phyloP scores from a whole-genome alignment of 176 grass and related monocot genomes.

The Panicum miliaceum region DNA sequence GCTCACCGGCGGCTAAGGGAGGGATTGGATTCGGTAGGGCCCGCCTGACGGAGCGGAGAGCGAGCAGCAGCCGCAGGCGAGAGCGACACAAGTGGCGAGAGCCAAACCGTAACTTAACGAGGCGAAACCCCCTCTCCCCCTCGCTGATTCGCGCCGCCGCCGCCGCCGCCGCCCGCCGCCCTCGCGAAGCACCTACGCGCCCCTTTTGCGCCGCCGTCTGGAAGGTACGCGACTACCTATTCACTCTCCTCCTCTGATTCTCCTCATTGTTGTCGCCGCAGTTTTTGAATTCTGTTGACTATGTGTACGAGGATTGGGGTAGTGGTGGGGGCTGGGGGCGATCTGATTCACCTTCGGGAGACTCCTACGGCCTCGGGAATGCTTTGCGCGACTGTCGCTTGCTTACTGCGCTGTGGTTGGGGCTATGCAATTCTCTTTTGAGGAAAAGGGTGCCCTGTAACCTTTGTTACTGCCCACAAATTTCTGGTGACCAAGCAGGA shows the following conservation, averaged over 20 bases:
- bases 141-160: background rate
- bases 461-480: background rate
- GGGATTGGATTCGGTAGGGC: slow-evolving; percentile 39
- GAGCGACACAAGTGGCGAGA: slow-evolving; percentile 33
- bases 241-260: background rate
- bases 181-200: slow-evolving; percentile 13
- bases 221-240: slow-evolving; percentile 22
- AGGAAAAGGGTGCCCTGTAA: background rate
- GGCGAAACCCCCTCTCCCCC: background rate
- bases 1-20: background rate
- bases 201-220: background rate
- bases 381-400: background rate
- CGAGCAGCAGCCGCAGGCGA: slow-evolving; percentile 28
- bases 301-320: background rate
- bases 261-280: background rate
- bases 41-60: background rate
- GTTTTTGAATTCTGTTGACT: background rate
- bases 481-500: background rate
- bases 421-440: background rate
- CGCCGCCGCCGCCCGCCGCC: background rate
- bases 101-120: background rate
- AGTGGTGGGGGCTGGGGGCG: background rate
- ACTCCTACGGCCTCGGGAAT: background rate
- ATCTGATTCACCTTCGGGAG: background rate
- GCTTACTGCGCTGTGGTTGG: background rate